These are phyloP conservation scores for Ogataea saltuana DNA, from an alignment of 805 yeast species.

Conservation along the genomic window DNA sequence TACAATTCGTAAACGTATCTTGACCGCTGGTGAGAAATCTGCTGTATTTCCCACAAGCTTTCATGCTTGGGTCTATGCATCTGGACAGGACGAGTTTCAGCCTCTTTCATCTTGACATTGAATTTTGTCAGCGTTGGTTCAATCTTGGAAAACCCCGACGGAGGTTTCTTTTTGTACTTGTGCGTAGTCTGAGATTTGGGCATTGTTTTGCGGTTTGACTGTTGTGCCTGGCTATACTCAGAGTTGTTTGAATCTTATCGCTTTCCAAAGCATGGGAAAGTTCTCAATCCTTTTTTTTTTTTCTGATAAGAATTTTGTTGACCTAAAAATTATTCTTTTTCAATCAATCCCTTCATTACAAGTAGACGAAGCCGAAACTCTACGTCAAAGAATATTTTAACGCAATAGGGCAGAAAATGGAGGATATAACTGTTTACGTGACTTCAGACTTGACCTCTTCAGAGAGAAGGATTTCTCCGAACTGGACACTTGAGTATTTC, in stretches of 20 bases:
- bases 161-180: slow-evolving; percentile 46
- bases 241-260: too few species aligned
- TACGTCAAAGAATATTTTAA: too few species aligned
- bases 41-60: slow-evolving; percentile 67
- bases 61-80: slow-evolving; percentile 53
- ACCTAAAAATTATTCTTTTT: background rate
- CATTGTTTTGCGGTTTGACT: slow-evolving; percentile 4
- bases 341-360: background rate
- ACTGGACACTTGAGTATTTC: slow-evolving; percentile 58
- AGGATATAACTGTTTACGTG: slow-evolving; percentile 42
- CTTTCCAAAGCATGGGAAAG: too few species aligned
- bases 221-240: too few species aligned
- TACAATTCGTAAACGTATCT: slow-evolving; percentile 73
- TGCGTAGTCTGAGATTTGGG: slow-evolving; percentile 12
- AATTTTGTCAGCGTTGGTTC: slow-evolving; percentile 66
- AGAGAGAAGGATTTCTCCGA: slow-evolving; percentile 62
- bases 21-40: slow-evolving; percentile 72
- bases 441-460: slow-evolving; percentile 70
- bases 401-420: too few species aligned
- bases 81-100: slow-evolving; percentile 41
- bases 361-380: background rate
- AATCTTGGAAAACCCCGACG: slow-evolving; percentile 71
- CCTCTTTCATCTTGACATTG: slow-evolving; percentile 55
- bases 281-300: too few species aligned
- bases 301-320: slow-evolving; percentile 3